Base-by-base conservation (phyloP, 345 rosid species). In the Euphorbia pulcherrima region DNA sequence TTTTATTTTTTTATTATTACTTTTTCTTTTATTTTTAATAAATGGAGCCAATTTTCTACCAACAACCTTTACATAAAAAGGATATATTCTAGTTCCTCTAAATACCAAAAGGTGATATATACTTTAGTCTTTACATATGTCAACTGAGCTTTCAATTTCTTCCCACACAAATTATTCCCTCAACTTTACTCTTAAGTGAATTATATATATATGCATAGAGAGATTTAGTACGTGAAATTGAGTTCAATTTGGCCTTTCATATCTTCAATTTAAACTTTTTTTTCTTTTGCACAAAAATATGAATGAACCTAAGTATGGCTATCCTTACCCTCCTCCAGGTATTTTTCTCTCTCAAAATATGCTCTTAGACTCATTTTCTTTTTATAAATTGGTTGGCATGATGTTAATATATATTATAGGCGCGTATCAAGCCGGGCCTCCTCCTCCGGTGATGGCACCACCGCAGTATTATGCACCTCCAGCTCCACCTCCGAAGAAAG, bases 271-370 rank as follows among this genome's bases (percentile, higher is more conserved):
- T n/a, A n/a, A n/a, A n/a, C 10, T 28, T 47, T n/a, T 9, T 65
- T 13, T 4, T 5, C 9, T 6, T 28, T 14, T 17, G 12, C 44
- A 5, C 14, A 52, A 13, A 6, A 56, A 26, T 13, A 80, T 80
- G 77, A 63, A 58, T 12, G 90, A 84, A 8, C 82, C 87, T 28
- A 86, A 85, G 79, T 81, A 82, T 74, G 88, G 76, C 6, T 81
- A 83, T 56, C 83, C 85, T 1, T 85, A 85, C 50, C 87, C 88
- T 63, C 78, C 87, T 14, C 79, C 80, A 66, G 95, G 87, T 73
- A 56, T 18, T 35, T 55, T 33, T 33, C 4, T 18, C 0, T n/a
- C 21, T 11, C 18, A 2, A 39, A 50, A 1, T 50, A 6, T 50
- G 23, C 54, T 16, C 18, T 5, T 16, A 6, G 5, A 50, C 18